phyloP scores from a whole-genome alignment of 1,284 basidiomycete species.

The Sporisorium graminicola region DNA sequence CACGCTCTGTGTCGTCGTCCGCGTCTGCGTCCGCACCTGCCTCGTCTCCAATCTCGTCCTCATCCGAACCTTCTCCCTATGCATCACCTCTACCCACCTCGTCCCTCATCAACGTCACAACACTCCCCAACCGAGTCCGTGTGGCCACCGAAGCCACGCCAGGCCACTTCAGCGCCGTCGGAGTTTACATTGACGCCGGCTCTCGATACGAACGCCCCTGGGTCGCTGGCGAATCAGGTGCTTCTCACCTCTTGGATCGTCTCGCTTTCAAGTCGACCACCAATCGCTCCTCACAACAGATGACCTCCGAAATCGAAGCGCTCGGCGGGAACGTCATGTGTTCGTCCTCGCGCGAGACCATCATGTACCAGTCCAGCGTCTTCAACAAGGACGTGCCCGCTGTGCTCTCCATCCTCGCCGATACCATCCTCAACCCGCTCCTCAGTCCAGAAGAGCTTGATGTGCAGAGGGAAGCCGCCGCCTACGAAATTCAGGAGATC shows the following conservation, averaged over 20 bases:
- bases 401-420: conserved; percentile 88
- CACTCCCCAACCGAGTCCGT: conserved; percentile 88
- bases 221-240: conserved; percentile 76
- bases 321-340: conserved; percentile 94
- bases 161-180: conserved; percentile 93
- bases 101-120: conserved; percentile 75
- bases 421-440: conserved; percentile 85
- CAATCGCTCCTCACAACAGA: conserved; percentile 76
- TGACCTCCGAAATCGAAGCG: conserved; percentile 84
- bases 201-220: conserved; percentile 86
- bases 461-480: conserved; percentile 85
- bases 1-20: conserved; percentile 36
- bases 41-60: conserved; percentile 13
- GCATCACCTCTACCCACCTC: conserved; percentile 43
- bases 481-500: conserved; percentile 93
- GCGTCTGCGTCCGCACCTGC: conserved; percentile 8
- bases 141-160: conserved; percentile 92
- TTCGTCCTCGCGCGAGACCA: conserved; percentile 90
- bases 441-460: conserved; percentile 85
- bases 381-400: conserved; percentile 85
- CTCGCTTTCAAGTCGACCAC: conserved; percentile 89
- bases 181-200: conserved; percentile 93
- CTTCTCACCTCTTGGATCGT: conserved; percentile 91
- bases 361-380: conserved; percentile 98
- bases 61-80: conserved; percentile 29